These are phyloP conservation scores for Lentinula novae-zelandiae DNA, from an alignment of 1,284 basidiomycete species.

Conservation along the genomic window DNA sequence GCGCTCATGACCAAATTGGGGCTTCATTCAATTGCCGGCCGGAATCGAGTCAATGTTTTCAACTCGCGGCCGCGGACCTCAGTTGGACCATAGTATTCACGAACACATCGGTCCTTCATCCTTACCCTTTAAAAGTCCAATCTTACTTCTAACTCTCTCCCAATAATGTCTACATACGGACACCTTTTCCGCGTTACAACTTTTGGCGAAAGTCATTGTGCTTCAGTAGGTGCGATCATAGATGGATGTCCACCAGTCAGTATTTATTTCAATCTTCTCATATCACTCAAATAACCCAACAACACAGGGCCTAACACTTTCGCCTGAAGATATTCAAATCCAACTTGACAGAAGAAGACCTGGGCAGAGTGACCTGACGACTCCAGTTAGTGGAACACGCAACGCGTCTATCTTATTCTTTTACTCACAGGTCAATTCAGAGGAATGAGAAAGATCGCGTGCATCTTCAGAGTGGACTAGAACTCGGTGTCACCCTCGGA, in stretches of 20 bases:
- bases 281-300: conserved; percentile 2
- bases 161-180: conserved; percentile 89
- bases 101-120: background rate
- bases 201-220: conserved; percentile 97
- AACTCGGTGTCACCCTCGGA: conserved; percentile 93
- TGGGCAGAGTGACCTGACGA: conserved; percentile 96
- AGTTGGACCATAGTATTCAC: background rate
- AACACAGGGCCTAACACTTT: conserved; percentile 76
- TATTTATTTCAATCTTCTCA: background rate
- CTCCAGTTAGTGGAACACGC: conserved; percentile 63
- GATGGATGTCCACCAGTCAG: conserved; percentile 94
- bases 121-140: background rate
- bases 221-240: conserved; percentile 95
- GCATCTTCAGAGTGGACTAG: conserved; percentile 91
- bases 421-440: conserved; percentile 35
- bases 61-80: background rate
- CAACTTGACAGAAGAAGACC: conserved; percentile 92
- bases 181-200: conserved; percentile 91
- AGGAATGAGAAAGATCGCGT: conserved; percentile 97
- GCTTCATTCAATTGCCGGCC: background rate
- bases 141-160: background rate
- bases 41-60: background rate
- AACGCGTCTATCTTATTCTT: background rate
- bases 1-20: background rate
- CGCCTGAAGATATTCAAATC: conserved; percentile 82